These are phyloP conservation scores for Coniochaeta ligniaria DNA, from an alignment of 2,329 filamentous ascomycete genomes.

Conservation along the genomic window DNA sequence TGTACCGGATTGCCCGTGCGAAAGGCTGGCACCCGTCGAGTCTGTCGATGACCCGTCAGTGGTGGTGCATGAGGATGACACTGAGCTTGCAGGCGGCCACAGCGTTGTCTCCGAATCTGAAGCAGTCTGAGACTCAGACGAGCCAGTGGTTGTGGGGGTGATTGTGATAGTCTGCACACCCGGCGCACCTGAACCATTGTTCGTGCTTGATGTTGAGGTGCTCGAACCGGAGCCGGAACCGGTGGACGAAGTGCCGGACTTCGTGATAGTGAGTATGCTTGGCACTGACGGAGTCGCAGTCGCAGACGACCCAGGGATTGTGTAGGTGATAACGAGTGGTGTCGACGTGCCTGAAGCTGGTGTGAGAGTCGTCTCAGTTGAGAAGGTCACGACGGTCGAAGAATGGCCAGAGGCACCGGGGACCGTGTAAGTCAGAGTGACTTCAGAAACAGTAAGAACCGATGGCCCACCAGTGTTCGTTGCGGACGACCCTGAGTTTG, in stretches of 20 bases:
- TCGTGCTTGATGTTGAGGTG: neutral
- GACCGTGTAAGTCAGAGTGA: conserved; percentile 6
- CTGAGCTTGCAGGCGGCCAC: neutral
- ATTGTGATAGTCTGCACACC: neutral
- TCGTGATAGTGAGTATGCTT: neutral
- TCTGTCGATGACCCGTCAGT: neutral
- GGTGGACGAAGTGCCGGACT: neutral
- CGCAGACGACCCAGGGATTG: neutral
- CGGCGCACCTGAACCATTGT: neutral
- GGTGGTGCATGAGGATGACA: neutral
- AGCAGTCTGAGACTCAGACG: neutral
- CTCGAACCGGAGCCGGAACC: neutral
- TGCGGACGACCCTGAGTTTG: neutral
- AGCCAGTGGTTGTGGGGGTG: neutral
- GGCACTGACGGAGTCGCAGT: neutral
- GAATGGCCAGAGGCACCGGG: conserved; percentile 3
- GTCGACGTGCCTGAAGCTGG: neutral
- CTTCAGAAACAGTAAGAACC: neutral
- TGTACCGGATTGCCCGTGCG: neutral
- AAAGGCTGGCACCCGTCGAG: neutral
- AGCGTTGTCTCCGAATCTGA: neutral
- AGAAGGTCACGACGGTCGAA: conserved; percentile 5
- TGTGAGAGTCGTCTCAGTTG: neutral
- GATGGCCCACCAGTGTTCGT: neutral
- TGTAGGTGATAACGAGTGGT: conserved; percentile 4